A percentile compares a stretch with the other conserved stretches of the same genome.
Evolutionary conservation across 441 rosid genomes (phyloP).

Genomic region (Mallotus repandus): DNA sequence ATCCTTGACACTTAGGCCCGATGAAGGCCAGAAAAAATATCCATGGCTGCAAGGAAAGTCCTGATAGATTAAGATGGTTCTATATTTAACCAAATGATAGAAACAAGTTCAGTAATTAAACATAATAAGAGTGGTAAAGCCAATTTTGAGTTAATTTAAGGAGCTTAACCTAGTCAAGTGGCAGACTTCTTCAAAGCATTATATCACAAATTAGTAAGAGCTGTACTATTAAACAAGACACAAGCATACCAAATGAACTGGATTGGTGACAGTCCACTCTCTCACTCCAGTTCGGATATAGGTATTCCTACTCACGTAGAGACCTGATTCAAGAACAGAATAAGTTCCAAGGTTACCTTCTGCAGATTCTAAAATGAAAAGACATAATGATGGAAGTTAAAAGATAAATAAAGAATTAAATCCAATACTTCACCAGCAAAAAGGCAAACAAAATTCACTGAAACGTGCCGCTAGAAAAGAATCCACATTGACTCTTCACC

Average conservation of each 20-base stretch:
- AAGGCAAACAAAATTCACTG: too few species aligned
- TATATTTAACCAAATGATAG: background rate
- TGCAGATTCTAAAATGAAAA: conserved; percentile 4
- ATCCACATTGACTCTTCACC: too few species aligned
- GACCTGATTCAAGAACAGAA: conserved; percentile 50
- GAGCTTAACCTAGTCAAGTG: background rate
- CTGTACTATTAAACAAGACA: background rate
- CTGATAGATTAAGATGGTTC: background rate
- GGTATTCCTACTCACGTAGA: conserved; percentile 92
- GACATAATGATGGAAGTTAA: background rate
- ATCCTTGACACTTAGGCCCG: background rate
- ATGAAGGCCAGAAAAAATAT: background rate
- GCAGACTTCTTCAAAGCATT: background rate
- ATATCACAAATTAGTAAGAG: background rate
- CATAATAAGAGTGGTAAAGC: background rate
- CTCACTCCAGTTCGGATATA: conserved; percentile 84
- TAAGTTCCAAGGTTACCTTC: background rate
- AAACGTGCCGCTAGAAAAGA: too few species aligned
- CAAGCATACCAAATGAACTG: conserved; percentile 78
- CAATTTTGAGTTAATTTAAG: background rate
- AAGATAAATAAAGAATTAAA: background rate
- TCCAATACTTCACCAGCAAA: background rate
- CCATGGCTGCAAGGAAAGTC: background rate
- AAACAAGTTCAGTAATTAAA: background rate
- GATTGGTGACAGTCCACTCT: conserved; percentile 90